phyloP scores from a whole-genome alignment of 169 alveolate genomes.

The Amoebophrya sp. region DNA sequence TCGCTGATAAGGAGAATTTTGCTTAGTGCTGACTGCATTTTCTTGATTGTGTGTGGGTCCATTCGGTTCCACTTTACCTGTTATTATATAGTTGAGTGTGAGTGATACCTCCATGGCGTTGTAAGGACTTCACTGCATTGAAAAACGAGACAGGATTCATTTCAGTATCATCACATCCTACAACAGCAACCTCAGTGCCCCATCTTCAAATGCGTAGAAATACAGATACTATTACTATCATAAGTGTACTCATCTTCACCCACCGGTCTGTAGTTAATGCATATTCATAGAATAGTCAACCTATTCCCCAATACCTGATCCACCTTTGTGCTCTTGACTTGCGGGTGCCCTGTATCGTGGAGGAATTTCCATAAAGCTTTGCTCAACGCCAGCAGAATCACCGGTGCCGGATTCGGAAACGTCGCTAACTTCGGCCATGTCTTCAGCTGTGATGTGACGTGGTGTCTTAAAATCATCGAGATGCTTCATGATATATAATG shows the following conservation, averaged over 20 bases:
- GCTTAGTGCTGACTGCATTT: conserved; percentile 45
- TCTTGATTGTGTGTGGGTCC: conserved; percentile 37
- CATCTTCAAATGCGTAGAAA: no score
- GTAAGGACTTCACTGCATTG: no score
- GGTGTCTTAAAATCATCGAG: no score
- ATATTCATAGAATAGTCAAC: no score
- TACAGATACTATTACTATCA: no score
- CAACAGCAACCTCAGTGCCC: no score
- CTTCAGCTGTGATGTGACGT: neutral
- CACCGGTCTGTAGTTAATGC: no score
- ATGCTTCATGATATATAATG: no score
- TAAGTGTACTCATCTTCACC: no score
- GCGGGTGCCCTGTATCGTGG: conserved; percentile 50
- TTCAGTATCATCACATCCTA: neutral
- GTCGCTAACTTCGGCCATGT: neutral
- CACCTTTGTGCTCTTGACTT: conserved; percentile 15
- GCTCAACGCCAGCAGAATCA: neutral
- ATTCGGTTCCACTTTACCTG: conserved; percentile 37
- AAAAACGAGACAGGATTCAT: neutral
- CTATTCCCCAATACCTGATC: no score
- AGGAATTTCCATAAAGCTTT: conserved; percentile 49
- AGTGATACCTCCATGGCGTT: no score
- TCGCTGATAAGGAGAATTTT: conserved; percentile 17
- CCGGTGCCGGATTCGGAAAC: neutral
- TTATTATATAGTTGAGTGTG: no score